Evolutionary conservation across 164 flowering plant species (phyloP), one percentile per base, ranked within the genome.

Genomic region (Annona squamosa): DNA sequence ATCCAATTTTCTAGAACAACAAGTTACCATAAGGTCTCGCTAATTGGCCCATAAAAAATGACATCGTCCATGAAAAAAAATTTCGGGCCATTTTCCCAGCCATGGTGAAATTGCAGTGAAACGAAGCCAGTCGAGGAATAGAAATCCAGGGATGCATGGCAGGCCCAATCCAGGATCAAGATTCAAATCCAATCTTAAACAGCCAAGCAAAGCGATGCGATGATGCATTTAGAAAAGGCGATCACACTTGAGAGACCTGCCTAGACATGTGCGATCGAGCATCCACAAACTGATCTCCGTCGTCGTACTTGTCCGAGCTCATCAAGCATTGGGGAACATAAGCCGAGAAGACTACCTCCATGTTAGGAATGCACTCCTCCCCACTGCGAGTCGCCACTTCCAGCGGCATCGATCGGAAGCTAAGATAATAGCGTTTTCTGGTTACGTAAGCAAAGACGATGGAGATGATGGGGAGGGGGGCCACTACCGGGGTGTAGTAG

Each of bases 281-380:
- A 73, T 90, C 92, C 65, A 83, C 94, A 72, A 80, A 84, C 65
- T 82, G 85, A 26, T 87, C 89, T 41, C 18, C 70, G 57, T 86
- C 90, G 2, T 85, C 89, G 1, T 73, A 62, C 82, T 92, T 92
- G 43, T 88, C 97, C 3, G 77, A 76, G 71, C 81, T 81, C 90
- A 95, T 80, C 90, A 95, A 82, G 81, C 90, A 80, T 37, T 86
- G 87, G 6, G 98, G 94, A 19, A 93, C 72, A 77, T 77, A 95
- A 3, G 96, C 81, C 73, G 80, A 80, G 84, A 78, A 89, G 46
- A 93, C 76, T 0, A 74, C 72, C 41, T 90, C 95, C 89, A 91
- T 80, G 79, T 87, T 83, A 0, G 91, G 97, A 18, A 41, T 68
- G 37, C 37, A 26, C 69, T 89, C 89, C 81, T 90, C 88, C 62